A percentile compares a stretch with the other conserved stretches of the same genome.
These are phyloP conservation scores for Lipomyces yamanashiensis DNA, from an alignment of 805 yeast genomes.

Conservation along the genomic window DNA sequence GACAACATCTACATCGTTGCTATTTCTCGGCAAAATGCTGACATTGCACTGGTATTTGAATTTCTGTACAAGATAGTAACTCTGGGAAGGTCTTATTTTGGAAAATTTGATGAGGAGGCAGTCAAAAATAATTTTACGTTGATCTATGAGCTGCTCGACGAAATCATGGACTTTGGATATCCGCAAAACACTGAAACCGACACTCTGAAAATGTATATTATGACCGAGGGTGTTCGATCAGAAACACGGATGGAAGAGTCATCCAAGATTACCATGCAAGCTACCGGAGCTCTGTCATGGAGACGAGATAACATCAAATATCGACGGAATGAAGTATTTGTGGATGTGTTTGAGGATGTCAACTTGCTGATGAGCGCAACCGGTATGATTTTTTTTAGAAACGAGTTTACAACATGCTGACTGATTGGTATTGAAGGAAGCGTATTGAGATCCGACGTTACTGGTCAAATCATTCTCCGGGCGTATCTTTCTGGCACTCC, in stretches of 20 bases:
- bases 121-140: constrained; percentile 68
- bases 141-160: constrained; percentile 79
- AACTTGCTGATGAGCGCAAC: constrained; percentile 69
- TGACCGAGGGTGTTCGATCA: constrained; percentile 43
- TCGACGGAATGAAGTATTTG: constrained; percentile 76
- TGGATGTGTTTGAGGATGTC: constrained; percentile 77
- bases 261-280: constrained; percentile 44
- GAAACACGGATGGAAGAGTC: constrained; percentile 27
- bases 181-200: constrained; percentile 67
- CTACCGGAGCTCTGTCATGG: constrained; percentile 64
- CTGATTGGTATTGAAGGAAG: constrained; percentile 43
- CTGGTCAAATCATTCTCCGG: constrained; percentile 73
- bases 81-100: constrained; percentile 55
- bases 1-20: constrained; percentile 78
- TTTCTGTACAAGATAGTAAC: constrained; percentile 67
- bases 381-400: constrained; percentile 45
- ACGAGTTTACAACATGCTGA: neutral
- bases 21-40: constrained; percentile 86
- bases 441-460: constrained; percentile 70
- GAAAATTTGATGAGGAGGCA: constrained; percentile 52
- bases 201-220: constrained; percentile 48
- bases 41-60: constrained; percentile 79
- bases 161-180: constrained; percentile 75
- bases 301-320: constrained; percentile 71
- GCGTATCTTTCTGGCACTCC: constrained; percentile 83